Evolutionary conservation across 2,329 filamentous ascomycete species (phyloP).

Genomic region (Ilyonectria sp.): DNA sequence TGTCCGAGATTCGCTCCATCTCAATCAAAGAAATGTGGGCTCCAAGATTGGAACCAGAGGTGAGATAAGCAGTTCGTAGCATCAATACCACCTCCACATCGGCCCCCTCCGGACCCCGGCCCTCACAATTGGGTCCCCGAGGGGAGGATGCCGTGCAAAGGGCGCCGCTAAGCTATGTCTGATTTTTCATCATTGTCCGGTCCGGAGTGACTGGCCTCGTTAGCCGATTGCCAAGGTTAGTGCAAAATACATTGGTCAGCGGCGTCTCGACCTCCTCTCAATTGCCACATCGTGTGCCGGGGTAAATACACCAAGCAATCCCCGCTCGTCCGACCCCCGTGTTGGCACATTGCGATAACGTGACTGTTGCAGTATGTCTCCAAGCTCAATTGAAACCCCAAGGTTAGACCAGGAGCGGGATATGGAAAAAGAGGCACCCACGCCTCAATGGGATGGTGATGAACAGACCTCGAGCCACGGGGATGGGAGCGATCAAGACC

Average conservation of each 20-base stretch:
- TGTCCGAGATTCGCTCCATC: too few relatives aligned
- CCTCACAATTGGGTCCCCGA: neutral
- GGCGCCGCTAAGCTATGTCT: neutral
- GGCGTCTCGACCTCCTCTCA: neutral
- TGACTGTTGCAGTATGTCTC: neutral
- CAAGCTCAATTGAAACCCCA: neutral
- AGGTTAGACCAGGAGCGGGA: neutral
- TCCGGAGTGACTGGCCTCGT: neutral
- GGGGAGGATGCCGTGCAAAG: neutral
- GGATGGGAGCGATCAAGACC: neutral
- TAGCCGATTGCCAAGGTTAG: neutral
- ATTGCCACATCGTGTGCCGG: neutral
- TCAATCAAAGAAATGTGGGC: too few relatives aligned
- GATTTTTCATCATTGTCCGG: neutral
- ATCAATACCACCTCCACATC: too few relatives aligned
- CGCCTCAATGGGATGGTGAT: neutral
- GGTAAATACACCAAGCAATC: neutral
- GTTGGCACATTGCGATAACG: neutral
- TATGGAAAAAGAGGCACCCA: neutral
- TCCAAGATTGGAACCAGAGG: too few relatives aligned
- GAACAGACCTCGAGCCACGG: neutral
- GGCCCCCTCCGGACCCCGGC: too few relatives aligned
- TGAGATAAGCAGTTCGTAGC: too few relatives aligned
- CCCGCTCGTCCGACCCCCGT: neutral
- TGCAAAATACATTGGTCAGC: neutral